Base-by-base conservation (phyloP, 2,329 filamentous ascomycete species). In the Geosmithia morbida region DNA sequence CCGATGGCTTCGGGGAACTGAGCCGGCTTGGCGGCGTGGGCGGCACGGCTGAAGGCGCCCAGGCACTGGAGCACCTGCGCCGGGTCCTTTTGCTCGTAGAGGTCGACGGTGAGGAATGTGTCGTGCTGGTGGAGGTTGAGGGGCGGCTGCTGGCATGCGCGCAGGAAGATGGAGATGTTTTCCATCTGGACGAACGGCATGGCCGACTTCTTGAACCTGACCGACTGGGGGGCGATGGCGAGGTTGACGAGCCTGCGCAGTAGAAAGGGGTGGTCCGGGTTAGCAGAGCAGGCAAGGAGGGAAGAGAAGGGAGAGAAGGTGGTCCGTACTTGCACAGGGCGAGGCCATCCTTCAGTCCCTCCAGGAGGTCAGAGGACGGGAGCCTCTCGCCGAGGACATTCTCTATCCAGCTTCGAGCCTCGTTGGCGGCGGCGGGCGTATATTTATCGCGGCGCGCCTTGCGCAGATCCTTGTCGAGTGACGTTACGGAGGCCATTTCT, bases 151-250 rank as follows among this genome's bases (percentile, higher is more conserved):
- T 95, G 86, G 69, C 89, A 94, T 50, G 87, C 88, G 58, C 79
- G 81, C 47, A 98, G 79, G 66, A 96, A 98, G 60, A 94, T 87
- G 4, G 89, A 94, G 59, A 98, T 96, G 62, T 98, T 98, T 65
- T 98, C 92, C 89, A 97, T 97, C 66, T 98, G 92, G 41, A 97
- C 90, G 61, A 98, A 98, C 0, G 92, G 92, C 90, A 97, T 97
- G 41, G 80, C 68, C 1, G 89, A 95, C 60, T 83, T 74, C 67
- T 97, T 97, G 75, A 85, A 97, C 63, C 83, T 87, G 66, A 95
- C 77, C 30, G 83, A 83, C 0, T 86, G 85, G 16, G 82, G 77
- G 22, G 86, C 85, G 39, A 84, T 65, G 30, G 78, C 85, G 48
- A 90, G 73, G 60, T 95, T 97, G 57, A 87, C 77, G 46, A 97